phyloP scores from a whole-genome alignment of 345 rosid species.

The Dimocarpus longan region DNA sequence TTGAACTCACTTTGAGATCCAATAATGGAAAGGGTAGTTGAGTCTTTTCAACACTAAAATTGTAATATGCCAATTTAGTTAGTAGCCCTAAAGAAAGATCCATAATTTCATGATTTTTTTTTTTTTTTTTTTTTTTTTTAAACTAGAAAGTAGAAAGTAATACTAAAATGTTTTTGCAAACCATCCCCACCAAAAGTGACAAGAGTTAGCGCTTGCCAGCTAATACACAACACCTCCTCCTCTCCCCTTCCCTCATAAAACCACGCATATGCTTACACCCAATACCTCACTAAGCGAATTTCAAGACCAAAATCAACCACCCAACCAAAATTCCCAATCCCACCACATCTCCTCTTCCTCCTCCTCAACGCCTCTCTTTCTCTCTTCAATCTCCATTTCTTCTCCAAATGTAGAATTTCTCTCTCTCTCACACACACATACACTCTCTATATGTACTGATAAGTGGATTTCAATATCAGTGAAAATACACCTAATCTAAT shows the following conservation, averaged over 20 bases:
- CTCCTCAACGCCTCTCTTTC: neutral
- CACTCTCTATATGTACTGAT: neutral
- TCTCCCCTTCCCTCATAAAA: constrained; percentile 9
- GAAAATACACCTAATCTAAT: neutral
- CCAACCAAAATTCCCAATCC: constrained; percentile 18
- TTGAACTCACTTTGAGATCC: too few relatives aligned
- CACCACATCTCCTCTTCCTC: too few relatives aligned
- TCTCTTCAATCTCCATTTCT: neutral
- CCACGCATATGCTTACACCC: constrained; percentile 39
- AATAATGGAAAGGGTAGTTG: too few relatives aligned
- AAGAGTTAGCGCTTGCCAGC: constrained; percentile 48
- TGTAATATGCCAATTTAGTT: neutral
- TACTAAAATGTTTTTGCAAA: too few relatives aligned
- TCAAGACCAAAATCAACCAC: constrained; percentile 10
- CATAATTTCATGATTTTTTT: neutral
- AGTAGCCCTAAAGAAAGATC: neutral
- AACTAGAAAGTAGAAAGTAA: neutral
- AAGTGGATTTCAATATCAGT: neutral
- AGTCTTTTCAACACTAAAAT: neutral
- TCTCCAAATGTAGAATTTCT: constrained; percentile 34
- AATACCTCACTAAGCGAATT: constrained; percentile 19
- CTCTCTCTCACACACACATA: constrained; percentile 7
- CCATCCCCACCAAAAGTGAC: neutral
- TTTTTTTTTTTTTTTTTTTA: neutral
- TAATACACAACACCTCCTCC: constrained; percentile 24